Base-by-base conservation (phyloP, 176 grass and related monocot genomes). In the Cenchrus purpureus region DNA sequence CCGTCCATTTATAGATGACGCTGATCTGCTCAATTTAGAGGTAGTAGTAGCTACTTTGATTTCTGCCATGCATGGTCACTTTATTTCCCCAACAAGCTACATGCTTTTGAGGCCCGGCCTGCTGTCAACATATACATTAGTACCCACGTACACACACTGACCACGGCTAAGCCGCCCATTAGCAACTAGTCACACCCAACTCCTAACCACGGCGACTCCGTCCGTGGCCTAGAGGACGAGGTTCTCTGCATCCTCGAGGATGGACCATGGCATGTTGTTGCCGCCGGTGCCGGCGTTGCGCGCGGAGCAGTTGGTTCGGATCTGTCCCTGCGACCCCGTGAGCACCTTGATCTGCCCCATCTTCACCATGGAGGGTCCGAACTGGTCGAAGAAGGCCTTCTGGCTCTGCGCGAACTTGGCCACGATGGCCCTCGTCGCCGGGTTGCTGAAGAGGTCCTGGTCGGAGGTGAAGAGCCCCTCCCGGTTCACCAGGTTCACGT, bases 311-410 rank as follows among this genome's bases (percentile, higher is more conserved):
- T 97, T 97, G 0, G 8, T 19, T n/a, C 94, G 85, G 53, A 96
- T 77, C 80, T 93, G 83, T 0, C 94, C 94, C 10, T 89, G 66
- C 8, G 11, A 12, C 1, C 88, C 95, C 0, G 85, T 91, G 60
- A 95, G 50, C 78, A 97, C 95, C 10, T 10, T 86, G 90, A 97
- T 81, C 88, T 94, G 90, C 7, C 95, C 95, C 95, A 94, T 94
- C 90, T 92, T 94, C 2, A 90, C 80, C 6, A 94, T 55, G 55
- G 91, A 94, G 8, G 79, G 57, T 1, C 80, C 74, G 10, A 94
- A 97, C 85, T 90, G 85, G 9, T 84, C 8, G 34, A 88, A 92
- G 68, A 94, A 97, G 0, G 68, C 56, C 29, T 17, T 5, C 79
- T 94, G 85, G 66, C 52, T 57, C 0, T 0, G 11, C 0, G 90